Conservation (phyloP, 1,139 yeast genomes). For the Candida buenavistaensis region DNA sequence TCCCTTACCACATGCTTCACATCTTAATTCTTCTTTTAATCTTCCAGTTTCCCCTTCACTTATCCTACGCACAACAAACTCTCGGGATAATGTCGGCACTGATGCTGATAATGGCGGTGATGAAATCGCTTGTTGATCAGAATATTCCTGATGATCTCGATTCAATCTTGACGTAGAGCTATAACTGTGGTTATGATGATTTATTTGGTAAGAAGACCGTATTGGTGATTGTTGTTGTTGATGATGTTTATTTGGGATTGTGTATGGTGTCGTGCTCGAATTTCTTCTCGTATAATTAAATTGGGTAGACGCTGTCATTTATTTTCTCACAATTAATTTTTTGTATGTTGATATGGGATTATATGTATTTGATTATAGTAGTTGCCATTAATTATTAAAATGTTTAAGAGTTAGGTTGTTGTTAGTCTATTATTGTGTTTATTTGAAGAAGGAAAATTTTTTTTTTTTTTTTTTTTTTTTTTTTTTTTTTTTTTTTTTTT, state of each 20-base stretch:
- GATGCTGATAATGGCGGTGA: constrained; percentile 26
- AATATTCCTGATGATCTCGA: too few species aligned
- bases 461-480: constrained; percentile 1
- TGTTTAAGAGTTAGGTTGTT: background rate
- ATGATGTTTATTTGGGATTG: constrained; percentile 27
- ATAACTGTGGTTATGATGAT: constrained; percentile 8
- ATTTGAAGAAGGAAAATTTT: too few species aligned
- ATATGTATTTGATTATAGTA: background rate
- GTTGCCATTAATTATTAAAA: background rate
- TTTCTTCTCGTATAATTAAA: constrained; percentile 35
- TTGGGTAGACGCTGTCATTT: constrained; percentile 30
- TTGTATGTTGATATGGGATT: background rate
- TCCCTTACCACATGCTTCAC: constrained; percentile 90
- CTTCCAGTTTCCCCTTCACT: constrained; percentile 87
- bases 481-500: constrained; percentile 1
- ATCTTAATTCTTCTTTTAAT: constrained; percentile 75
- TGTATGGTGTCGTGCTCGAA: constrained; percentile 34
- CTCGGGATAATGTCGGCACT: constrained; percentile 60
- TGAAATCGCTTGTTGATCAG: constrained; percentile 1
- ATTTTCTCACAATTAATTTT: constrained; percentile 1
- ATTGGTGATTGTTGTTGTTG: constrained; percentile 5
- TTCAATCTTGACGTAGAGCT: background rate
- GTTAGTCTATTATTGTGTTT: background rate
- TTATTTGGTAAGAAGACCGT: constrained; percentile 8
- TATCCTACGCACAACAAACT: constrained; percentile 77